Evolutionary conservation across 495 filamentous ascomycete genomes (phyloP).

Genomic region (Viridothelium virens): DNA sequence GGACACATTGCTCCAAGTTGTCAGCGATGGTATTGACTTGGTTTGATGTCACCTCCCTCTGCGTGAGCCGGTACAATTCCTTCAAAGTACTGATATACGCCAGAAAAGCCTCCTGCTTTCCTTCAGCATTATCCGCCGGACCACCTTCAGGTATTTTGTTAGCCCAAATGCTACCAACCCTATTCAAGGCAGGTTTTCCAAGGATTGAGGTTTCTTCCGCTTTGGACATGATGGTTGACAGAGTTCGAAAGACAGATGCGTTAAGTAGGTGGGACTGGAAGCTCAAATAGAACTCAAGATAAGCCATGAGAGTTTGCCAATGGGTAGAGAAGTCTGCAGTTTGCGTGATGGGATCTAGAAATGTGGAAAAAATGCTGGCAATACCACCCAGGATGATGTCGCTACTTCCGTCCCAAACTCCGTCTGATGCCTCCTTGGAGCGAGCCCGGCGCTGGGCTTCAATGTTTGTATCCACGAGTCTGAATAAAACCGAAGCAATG

Average conservation of each 20-base stretch:
- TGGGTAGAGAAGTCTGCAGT: slow-evolving; percentile 22
- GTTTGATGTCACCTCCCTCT: slow-evolving; percentile 51
- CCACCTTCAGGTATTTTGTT: slow-evolving; percentile 1
- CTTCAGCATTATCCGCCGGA: slow-evolving; percentile 24
- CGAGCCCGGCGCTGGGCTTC: slow-evolving; percentile 18
- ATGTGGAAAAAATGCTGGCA: slow-evolving; percentile 58
- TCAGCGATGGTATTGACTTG: slow-evolving; percentile 49
- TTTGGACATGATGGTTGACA: slow-evolving; percentile 26
- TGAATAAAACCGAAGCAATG: slow-evolving; percentile 69
- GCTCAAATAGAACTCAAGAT: slow-evolving; percentile 26
- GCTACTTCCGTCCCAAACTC: background rate
- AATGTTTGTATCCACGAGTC: slow-evolving; percentile 52
- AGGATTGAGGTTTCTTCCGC: slow-evolving; percentile 4
- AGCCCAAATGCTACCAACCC: slow-evolving; percentile 2
- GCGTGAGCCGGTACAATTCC: slow-evolving; percentile 73
- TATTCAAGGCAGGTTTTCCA: slow-evolving; percentile 3
- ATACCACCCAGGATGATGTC: slow-evolving; percentile 65
- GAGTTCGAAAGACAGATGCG: slow-evolving; percentile 27
- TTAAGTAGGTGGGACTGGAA: slow-evolving; percentile 29
- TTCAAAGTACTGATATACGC: slow-evolving; percentile 71
- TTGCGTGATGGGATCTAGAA: slow-evolving; percentile 36
- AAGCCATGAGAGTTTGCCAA: slow-evolving; percentile 28
- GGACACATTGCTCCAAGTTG: slow-evolving; percentile 52
- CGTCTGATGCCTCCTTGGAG: slow-evolving; percentile 16
- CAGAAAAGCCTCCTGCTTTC: slow-evolving; percentile 68